Base-by-base conservation (phyloP, 805 yeast species). In the Diddensiella caesifluorescens region DNA sequence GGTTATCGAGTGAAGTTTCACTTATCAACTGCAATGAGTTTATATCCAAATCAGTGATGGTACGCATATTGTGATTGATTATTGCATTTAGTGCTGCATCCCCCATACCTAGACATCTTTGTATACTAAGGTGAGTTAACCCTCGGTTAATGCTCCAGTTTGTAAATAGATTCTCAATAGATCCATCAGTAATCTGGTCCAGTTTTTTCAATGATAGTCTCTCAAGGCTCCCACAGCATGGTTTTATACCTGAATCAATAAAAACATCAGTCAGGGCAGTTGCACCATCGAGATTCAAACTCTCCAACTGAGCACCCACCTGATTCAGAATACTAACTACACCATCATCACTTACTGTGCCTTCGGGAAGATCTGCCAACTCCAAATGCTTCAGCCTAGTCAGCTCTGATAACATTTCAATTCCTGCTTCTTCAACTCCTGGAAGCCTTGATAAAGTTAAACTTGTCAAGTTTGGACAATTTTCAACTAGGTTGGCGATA, bases 271-370 rank as follows among this genome's bases (percentile, higher is more conserved):
- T 80, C 16, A 92, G 62, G 1, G 68, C 78, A 0, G 77, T 58
- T 52, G 95, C 86, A 1, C 94, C 94, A 54, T 82, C 85, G 12
- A 92, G 64, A 15, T 68, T 68, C 22, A 92, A 65, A 1, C 71
- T 57, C 31, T 67, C 67, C 35, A 92, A 63, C 2, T 78, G 68
- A 9, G 73, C 72, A 4, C 95, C 95, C 23, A 62, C 46, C 21
- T 46, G 42, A 34, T 55, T 51, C 21, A 88, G 54, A 0, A 85
- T 60, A 39, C 76, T 77, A 20, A 79, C 70, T 5, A 90, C 37
- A 12, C 78, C 64, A 18, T 83, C 84, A 60, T 88, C 94, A 22
- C 74, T 73, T 1, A 86, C 68, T 26, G 83, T 67, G 6, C 26
- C 32, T 33, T 35, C 33, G 7, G 33, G 36, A 12, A 33, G 42